A percentile compares a stretch with the other conserved stretches of the same genome.
Conservation (phyloP, 2,329 filamentous ascomycete species). For the Colletotrichum sp. region DNA sequence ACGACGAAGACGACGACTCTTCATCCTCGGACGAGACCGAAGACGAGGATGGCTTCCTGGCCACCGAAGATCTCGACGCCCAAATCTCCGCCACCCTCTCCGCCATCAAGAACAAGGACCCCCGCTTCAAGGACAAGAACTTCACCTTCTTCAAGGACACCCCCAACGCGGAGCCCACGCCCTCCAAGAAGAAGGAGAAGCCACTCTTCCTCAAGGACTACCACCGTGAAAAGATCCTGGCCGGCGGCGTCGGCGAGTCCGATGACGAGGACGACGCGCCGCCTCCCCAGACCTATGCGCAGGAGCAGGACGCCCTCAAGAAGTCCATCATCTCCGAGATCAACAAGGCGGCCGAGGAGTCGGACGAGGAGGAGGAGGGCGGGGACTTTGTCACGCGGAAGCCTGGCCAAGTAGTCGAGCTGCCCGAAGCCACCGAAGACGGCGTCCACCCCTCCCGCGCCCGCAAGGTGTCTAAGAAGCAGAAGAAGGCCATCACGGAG, state of each 20-base stretch:
- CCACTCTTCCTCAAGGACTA: slow-evolving; percentile 88
- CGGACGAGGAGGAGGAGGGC: slow-evolving; percentile 58
- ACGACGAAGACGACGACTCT: slow-evolving; percentile 59
- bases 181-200: slow-evolving; percentile 72
- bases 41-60: slow-evolving; percentile 88
- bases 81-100: slow-evolving; percentile 87
- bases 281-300: slow-evolving; percentile 73
- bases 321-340: slow-evolving; percentile 80
- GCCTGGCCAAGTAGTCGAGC: slow-evolving; percentile 43
- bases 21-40: slow-evolving; percentile 81
- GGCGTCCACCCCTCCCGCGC: slow-evolving; percentile 64
- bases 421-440: slow-evolving; percentile 30
- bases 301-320: slow-evolving; percentile 88
- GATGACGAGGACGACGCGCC: slow-evolving; percentile 60
- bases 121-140: slow-evolving; percentile 83
- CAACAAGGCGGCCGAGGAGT: slow-evolving; percentile 64
- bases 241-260: slow-evolving; percentile 66
- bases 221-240: slow-evolving; percentile 87
- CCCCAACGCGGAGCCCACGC: slow-evolving; percentile 28
- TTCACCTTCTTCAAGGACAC: slow-evolving; percentile 74
- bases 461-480: slow-evolving; percentile 47
- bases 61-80: slow-evolving; percentile 82
- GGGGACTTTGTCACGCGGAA: slow-evolving; percentile 81
- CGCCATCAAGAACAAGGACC: slow-evolving; percentile 90
- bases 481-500: slow-evolving; percentile 48